Evolutionary conservation across 2,329 filamentous ascomycete species (phyloP).

Genomic region (Scedosporium dehoogii): DNA sequence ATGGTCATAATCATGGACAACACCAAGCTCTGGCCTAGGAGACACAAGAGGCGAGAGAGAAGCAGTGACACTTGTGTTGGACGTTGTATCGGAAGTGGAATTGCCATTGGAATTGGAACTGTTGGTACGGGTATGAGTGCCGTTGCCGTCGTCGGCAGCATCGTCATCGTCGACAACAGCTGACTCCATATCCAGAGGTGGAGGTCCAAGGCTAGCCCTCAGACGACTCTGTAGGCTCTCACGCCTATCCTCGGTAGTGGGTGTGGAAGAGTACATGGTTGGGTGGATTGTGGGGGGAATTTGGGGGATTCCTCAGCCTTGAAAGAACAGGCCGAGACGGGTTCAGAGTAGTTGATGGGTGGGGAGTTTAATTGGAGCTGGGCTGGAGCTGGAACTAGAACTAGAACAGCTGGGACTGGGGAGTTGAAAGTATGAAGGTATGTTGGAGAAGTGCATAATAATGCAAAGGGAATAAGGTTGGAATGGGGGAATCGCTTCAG

Average conservation of each 20-base stretch:
- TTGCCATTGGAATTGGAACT: not conserved
- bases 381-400: not conserved
- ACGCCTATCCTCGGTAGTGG: not conserved
- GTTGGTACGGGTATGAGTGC: not conserved
- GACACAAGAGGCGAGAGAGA: not conserved
- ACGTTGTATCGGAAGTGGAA: not conserved
- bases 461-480: not conserved
- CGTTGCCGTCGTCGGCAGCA: not conserved
- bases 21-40: slow-evolving; percentile 3
- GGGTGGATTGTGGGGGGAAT: not conserved
- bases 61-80: not conserved
- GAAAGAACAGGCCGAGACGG: not conserved
- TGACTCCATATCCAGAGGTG: not conserved
- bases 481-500: not conserved
- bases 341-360: not conserved
- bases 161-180: not conserved
- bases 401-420: not conserved
- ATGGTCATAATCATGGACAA: not conserved
- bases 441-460: not conserved
- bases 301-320: not conserved
- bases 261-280: not conserved
- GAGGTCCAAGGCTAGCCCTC: not conserved
- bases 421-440: not conserved
- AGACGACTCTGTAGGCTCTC: slow-evolving; percentile 1
- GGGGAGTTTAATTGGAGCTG: not conserved